Conservation (phyloP, 495 filamentous ascomycete species). For the Tuber melanosporum region DNA sequence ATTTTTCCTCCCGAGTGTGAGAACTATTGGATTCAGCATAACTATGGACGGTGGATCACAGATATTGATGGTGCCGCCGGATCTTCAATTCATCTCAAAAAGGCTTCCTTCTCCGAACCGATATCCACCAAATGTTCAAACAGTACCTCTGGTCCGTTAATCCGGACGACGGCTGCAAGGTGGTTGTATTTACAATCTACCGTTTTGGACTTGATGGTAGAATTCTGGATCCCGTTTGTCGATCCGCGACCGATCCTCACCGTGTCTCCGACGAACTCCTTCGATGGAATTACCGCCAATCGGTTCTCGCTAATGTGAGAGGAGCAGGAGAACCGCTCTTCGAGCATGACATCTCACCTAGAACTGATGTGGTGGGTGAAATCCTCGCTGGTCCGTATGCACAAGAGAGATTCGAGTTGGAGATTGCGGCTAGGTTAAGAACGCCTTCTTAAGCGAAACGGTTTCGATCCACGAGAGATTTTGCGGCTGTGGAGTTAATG, state of each 20-base stretch:
- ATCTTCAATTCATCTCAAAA: conserved; percentile 11
- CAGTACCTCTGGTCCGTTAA: conserved; percentile 28
- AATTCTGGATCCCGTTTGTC: conserved; percentile 35
- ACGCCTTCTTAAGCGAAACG: too few relatives aligned
- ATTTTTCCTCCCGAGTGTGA: conserved; percentile 3
- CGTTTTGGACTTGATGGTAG: conserved; percentile 20
- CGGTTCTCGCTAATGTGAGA: not conserved
- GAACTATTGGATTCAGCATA: conserved; percentile 1
- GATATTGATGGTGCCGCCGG: conserved; percentile 18
- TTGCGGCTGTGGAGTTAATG: too few relatives aligned
- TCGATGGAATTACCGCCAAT: conserved; percentile 39
- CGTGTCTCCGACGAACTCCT: conserved; percentile 35
- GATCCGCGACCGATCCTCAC: conserved; percentile 33
- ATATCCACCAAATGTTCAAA: conserved; percentile 24
- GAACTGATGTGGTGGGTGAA: conserved; percentile 34
- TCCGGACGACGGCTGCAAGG: conserved; percentile 38
- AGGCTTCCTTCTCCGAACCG: conserved; percentile 20
- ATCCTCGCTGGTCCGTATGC: conserved; percentile 20
- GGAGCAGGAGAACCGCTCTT: conserved; percentile 41
- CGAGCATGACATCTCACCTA: conserved; percentile 40
- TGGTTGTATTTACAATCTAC: conserved; percentile 28
- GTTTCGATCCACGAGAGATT: too few relatives aligned
- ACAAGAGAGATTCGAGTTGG: too few relatives aligned
- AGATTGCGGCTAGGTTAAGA: too few relatives aligned
- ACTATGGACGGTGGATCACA: conserved; percentile 16